Conservation (phyloP, 2,329 filamentous ascomycete species). For the Pseudogymnoascus sp. region DNA sequence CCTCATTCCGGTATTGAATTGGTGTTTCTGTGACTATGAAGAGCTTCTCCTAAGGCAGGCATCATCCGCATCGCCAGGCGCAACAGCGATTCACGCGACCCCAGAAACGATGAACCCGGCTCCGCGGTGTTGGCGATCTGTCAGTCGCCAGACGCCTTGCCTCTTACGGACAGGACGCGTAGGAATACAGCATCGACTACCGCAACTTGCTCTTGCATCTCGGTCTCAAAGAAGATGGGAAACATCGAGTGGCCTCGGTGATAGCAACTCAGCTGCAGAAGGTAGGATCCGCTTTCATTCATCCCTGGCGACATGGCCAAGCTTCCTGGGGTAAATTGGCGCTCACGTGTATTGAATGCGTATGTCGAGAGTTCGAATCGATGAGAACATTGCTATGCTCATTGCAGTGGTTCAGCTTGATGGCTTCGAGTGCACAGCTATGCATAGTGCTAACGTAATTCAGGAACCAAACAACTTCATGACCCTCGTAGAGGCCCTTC, state of each 20-base stretch:
- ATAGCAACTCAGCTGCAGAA: constrained; percentile 7
- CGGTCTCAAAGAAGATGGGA: constrained; percentile 3
- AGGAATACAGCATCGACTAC: neutral
- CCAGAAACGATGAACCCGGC: constrained; percentile 1
- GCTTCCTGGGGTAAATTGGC: neutral
- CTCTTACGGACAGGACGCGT: neutral
- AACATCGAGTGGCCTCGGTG: constrained; percentile 4
- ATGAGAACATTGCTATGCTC: neutral
- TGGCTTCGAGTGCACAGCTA: neutral
- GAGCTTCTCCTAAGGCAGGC: constrained; percentile 5
- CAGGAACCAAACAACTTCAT: neutral
- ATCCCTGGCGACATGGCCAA: neutral
- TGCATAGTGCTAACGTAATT: neutral
- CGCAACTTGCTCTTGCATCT: neutral
- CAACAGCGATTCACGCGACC: neutral
- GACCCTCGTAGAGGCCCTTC: neutral
- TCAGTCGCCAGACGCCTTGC: constrained; percentile 4
- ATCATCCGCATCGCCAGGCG: constrained; percentile 1
- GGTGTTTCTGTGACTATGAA: neutral
- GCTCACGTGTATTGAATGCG: neutral
- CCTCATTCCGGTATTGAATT: neutral
- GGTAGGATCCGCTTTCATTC: neutral
- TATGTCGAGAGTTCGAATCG: neutral
- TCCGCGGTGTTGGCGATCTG: constrained; percentile 3
- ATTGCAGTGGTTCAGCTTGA: neutral